Percentiles rank a stretch among this genome's conserved stretches.
These are phyloP conservation scores for Elaphomyces granulatus DNA, from an alignment of 495 filamentous ascomycete genomes.

Conservation along the genomic window DNA sequence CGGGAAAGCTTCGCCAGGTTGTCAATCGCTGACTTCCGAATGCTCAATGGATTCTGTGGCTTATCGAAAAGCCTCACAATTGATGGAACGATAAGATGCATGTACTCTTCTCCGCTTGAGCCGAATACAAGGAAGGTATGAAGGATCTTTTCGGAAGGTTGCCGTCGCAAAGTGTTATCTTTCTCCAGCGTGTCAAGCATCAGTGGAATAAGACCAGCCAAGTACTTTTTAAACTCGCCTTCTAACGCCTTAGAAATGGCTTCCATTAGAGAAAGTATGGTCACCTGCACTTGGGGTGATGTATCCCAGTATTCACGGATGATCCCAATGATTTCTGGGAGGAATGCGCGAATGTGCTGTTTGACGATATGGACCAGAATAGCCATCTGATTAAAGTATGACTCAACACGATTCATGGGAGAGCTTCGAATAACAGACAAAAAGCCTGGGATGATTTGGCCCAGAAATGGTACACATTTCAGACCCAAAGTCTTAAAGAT, in stretches of 20 bases:
- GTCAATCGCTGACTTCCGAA: constrained; percentile 83
- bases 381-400: constrained; percentile 92
- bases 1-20: constrained; percentile 87
- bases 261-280: constrained; percentile 82
- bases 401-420: constrained; percentile 58
- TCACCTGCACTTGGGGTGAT: constrained; percentile 63
- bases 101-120: constrained; percentile 92
- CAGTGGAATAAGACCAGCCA: constrained; percentile 72
- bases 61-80: constrained; percentile 87
- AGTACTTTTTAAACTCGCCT: constrained; percentile 91
- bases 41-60: constrained; percentile 54
- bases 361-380: constrained; percentile 88
- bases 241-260: constrained; percentile 86
- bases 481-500: constrained; percentile 92
- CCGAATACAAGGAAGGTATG: constrained; percentile 95
- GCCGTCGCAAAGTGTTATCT: constrained; percentile 54
- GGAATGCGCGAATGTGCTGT: constrained; percentile 83
- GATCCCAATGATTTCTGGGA: constrained; percentile 69
- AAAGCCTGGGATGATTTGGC: constrained; percentile 87
- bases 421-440: constrained; percentile 70
- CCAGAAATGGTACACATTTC: constrained; percentile 88
- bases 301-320: constrained; percentile 77
- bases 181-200: constrained; percentile 91
- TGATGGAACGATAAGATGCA: constrained; percentile 97
- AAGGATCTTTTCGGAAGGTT: constrained; percentile 75